Evolutionary conservation across 2,329 filamentous ascomycete genomes (phyloP), one percentile per base, ranked within the genome.

Genomic region (Nannizzia gypsea): DNA sequence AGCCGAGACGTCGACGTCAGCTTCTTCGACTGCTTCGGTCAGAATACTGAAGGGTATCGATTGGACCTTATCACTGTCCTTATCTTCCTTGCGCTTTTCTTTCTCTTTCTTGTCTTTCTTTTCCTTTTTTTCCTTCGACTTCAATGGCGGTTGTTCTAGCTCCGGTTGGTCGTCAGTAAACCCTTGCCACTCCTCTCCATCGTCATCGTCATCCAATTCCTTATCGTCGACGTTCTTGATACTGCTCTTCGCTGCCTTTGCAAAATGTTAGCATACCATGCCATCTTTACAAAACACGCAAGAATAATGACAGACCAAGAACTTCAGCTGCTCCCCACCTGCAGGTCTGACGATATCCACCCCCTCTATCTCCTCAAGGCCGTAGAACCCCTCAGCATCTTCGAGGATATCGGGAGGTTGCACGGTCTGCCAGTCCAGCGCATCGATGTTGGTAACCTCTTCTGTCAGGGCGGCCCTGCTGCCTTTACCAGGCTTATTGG

Each of bases 361-460:
- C 57, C 89, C 90, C 15, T 95, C 89, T 54, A 97, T 86, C 68
- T 97, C 91, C 68, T 99, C 90, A 1, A 99, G 76, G 0, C 89
- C 90, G 67, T 86, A 95, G 72, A 99, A 96, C 0, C 93, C 93
- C 64, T 95, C 90, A n/a, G 89, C 89, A 74, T 96, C 89, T 52
- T 92, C 85, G 66, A 91, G 79, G 69, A 87, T 84, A 68, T 91
- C 88, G 5, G 89, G 89, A 66, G 87, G 76, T 38, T 76, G 70
- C 2, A 93, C 83, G 20, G 83, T 78, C 63, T 80, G 81, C 84
- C 84, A 87, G 67, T 77, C 74, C 60, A 87, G 73, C 42, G 81
- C 76, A 61, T 84, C 78, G 36, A 81, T 63, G 24, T 67, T 67
- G 57, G 76, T 66, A 40, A 71, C 55, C 40, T 65, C 66, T 65